These are phyloP conservation scores for Kokia cookei DNA, from an alignment of 441 rosid species.

Conservation along the genomic window DNA sequence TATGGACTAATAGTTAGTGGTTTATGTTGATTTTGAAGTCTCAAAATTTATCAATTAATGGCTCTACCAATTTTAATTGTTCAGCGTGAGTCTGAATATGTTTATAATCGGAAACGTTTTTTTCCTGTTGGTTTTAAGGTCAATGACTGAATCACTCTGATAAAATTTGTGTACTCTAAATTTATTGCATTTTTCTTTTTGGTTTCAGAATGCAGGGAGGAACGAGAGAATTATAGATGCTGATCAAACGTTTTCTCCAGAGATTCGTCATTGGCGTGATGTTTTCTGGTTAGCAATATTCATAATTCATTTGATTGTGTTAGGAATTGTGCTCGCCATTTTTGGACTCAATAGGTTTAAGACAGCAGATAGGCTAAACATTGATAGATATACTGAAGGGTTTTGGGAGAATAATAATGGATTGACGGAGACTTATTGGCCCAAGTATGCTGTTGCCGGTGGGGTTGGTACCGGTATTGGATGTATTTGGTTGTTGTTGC, in stretches of 20 bases:
- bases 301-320: slow-evolving; percentile 57
- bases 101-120: background rate
- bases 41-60: background rate
- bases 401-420: slow-evolving; percentile 36
- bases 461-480: slow-evolving; percentile 70
- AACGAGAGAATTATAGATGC: slow-evolving; percentile 45
- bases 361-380: slow-evolving; percentile 64
- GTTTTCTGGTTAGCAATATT: slow-evolving; percentile 85
- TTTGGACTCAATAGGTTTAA: slow-evolving; percentile 78
- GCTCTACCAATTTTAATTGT: background rate
- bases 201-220: slow-evolving; percentile 53
- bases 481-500: slow-evolving; percentile 69
- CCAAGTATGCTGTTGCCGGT: slow-evolving; percentile 76
- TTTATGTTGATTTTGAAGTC: background rate
- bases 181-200: slow-evolving; percentile 3
- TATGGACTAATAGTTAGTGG: background rate
- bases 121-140: background rate
- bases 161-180: background rate
- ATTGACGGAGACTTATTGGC: slow-evolving; percentile 86
- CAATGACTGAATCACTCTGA: background rate
- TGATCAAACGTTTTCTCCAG: slow-evolving; percentile 37
- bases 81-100: background rate
- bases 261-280: slow-evolving; percentile 84
- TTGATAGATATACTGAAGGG: slow-evolving; percentile 48
- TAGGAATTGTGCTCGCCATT: slow-evolving; percentile 59